These are phyloP conservation scores for Cyberlindnera euphorbiiphila DNA, from an alignment of 805 yeast genomes.

Conservation along the genomic window DNA sequence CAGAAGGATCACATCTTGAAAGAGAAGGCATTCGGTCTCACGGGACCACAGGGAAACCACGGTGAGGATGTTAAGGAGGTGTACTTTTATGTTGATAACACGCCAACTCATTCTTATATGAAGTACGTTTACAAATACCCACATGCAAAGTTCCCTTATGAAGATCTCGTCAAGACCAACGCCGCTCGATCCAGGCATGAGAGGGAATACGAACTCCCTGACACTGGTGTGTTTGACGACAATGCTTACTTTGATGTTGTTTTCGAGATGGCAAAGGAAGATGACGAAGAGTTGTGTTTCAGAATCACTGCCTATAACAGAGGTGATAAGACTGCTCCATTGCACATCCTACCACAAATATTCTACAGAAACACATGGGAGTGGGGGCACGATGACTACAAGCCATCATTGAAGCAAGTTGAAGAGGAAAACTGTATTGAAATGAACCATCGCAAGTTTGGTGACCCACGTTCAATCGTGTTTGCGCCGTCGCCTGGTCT, in stretches of 20 bases:
- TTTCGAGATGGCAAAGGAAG: constrained; percentile 86
- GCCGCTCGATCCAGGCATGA: constrained; percentile 62
- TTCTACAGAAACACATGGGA: constrained; percentile 88
- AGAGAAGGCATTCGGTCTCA: constrained; percentile 82
- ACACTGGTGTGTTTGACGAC: constrained; percentile 67
- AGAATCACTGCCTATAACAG: constrained; percentile 86
- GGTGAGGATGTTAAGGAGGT: constrained; percentile 93
- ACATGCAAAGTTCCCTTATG: constrained; percentile 79
- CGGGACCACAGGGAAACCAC: constrained; percentile 92
- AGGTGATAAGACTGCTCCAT: constrained; percentile 78
- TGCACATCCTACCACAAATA: constrained; percentile 81
- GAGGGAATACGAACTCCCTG: constrained; percentile 77
- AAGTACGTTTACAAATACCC: constrained; percentile 91
- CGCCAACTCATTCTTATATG: constrained; percentile 91
- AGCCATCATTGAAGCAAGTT: constrained; percentile 44
- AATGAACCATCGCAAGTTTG: constrained; percentile 66
- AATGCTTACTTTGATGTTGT: constrained; percentile 76
- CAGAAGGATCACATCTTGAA: constrained; percentile 81
- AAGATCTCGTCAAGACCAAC: constrained; percentile 65
- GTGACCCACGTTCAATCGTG: constrained; percentile 50
- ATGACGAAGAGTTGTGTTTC: constrained; percentile 73
- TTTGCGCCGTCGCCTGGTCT: constrained; percentile 86
- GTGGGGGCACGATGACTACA: constrained; percentile 65
- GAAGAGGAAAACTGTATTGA: constrained; percentile 44
- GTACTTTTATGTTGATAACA: constrained; percentile 83